Evolutionary conservation across 2,329 filamentous ascomycete genomes (phyloP).

Genomic region (Chaetomium strumarium): DNA sequence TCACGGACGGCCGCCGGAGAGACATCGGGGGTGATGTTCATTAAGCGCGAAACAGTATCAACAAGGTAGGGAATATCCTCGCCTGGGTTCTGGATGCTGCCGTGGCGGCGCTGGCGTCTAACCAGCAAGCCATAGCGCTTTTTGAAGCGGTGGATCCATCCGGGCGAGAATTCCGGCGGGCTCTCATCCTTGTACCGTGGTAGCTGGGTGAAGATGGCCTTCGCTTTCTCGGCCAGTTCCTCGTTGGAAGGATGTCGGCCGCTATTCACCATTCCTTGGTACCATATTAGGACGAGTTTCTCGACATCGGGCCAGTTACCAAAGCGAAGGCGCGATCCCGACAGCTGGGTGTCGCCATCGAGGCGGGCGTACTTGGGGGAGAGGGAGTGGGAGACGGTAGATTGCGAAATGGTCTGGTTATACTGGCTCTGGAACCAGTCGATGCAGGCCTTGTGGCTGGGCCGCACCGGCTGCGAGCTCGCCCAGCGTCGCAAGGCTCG

Average conservation of each 20-base stretch:
- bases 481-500: constrained; percentile 56
- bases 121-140: constrained; percentile 56
- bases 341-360: constrained; percentile 55
- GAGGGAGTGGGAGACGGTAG: constrained; percentile 56
- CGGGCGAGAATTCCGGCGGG: constrained; percentile 57
- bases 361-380: constrained; percentile 57
- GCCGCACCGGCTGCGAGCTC: constrained; percentile 49
- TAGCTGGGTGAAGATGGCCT: constrained; percentile 51
- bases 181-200: constrained; percentile 55
- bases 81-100: constrained; percentile 43
- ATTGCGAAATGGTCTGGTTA: constrained; percentile 56
- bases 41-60: constrained; percentile 54
- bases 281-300: constrained; percentile 52
- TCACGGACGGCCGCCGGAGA: constrained; percentile 56
- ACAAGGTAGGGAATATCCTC: constrained; percentile 55
- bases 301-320: constrained; percentile 61
- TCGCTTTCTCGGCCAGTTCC: constrained; percentile 57
- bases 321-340: constrained; percentile 56
- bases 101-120: constrained; percentile 49
- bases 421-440: constrained; percentile 57
- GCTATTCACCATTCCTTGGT: constrained; percentile 44
- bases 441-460: constrained; percentile 57
- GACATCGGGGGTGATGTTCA: constrained; percentile 52
- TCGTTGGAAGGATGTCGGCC: constrained; percentile 57
- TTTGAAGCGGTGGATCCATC: constrained; percentile 61